Percentiles rank a stretch among this genome's conserved stretches.
These are phyloP conservation scores for Amylocarpus encephaloides DNA, from an alignment of 2,329 filamentous ascomycete genomes.

Conservation along the genomic window DNA sequence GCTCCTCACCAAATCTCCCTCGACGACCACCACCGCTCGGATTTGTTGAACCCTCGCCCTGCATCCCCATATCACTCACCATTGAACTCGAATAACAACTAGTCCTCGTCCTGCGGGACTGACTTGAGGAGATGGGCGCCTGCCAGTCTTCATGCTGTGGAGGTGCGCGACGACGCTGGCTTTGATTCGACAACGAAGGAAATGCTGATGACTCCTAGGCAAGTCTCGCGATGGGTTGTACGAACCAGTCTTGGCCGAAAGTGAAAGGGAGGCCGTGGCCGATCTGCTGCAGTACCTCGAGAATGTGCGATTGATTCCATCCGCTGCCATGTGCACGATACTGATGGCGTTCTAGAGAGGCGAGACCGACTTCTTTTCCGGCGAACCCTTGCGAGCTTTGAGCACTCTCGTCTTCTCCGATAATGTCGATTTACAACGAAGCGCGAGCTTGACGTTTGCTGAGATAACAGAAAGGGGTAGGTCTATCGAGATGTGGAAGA, in stretches of 20 bases:
- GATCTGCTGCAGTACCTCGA: conserved; percentile 94
- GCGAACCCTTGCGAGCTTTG: conserved; percentile 85
- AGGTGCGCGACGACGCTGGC: conserved; percentile 33
- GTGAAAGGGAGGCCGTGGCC: conserved; percentile 92
- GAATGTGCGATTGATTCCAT: conserved; percentile 55
- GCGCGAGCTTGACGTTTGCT: conserved; percentile 95
- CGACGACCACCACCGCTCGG: conserved; percentile 5
- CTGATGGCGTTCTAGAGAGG: conserved; percentile 51
- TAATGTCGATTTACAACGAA: conserved; percentile 95
- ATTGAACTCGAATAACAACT: conserved; percentile 20
- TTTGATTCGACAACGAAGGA: conserved; percentile 10
- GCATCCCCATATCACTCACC: conserved; percentile 23
- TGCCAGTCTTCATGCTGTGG: conserved; percentile 58
- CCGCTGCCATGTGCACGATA: neutral
- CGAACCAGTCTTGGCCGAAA: conserved; percentile 85
- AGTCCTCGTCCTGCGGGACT: conserved; percentile 27
- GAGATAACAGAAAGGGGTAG: conserved; percentile 97
- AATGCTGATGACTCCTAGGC: conserved; percentile 42
- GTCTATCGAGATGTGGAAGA: conserved; percentile 25
- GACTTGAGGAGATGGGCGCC: conserved; percentile 48
- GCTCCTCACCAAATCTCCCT: conserved; percentile 7
- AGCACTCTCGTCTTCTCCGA: conserved; percentile 97
- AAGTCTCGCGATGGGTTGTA: conserved; percentile 76
- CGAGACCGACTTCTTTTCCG: conserved; percentile 97
- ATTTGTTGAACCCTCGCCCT: conserved; percentile 21